Percentiles rank a stretch among this genome's conserved stretches.
These are phyloP conservation scores for Cytospora chrysosperma DNA, from an alignment of 2,329 filamentous ascomycete genomes.

Conservation along the genomic window DNA sequence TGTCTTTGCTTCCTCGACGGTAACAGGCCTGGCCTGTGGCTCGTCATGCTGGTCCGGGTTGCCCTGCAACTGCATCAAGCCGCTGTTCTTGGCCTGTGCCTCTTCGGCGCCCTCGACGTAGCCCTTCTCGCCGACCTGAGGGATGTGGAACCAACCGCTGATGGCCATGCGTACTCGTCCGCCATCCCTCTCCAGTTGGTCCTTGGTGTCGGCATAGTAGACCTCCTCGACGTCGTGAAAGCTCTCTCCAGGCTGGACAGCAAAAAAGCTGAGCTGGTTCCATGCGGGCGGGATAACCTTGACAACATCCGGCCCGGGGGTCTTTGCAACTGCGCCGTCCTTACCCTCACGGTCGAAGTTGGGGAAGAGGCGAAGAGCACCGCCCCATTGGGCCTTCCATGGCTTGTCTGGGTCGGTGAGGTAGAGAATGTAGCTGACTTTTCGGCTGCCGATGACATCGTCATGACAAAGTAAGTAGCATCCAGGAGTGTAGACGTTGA, in stretches of 20 bases:
- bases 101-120: slow-evolving; percentile 87
- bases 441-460: slow-evolving; percentile 95
- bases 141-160: slow-evolving; percentile 98
- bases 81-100: slow-evolving; percentile 83
- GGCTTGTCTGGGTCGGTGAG: slow-evolving; percentile 86
- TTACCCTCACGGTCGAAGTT: slow-evolving; percentile 62
- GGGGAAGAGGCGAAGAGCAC: slow-evolving; percentile 85
- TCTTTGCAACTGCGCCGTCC: slow-evolving; percentile 72
- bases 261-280: slow-evolving; percentile 98
- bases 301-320: slow-evolving; percentile 74
- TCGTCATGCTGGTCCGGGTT: slow-evolving; percentile 87
- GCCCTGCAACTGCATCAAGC: slow-evolving; percentile 87
- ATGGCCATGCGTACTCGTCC: slow-evolving; percentile 93
- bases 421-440: slow-evolving; percentile 96
- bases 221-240: slow-evolving; percentile 99
- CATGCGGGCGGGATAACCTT: slow-evolving; percentile 90
- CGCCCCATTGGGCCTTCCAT: slow-evolving; percentile 92
- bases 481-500: slow-evolving; percentile 96
- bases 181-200: slow-evolving; percentile 65
- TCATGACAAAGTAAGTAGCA: slow-evolving; percentile 96
- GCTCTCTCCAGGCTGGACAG: slow-evolving; percentile 95
- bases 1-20: slow-evolving; percentile 39
- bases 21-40: slow-evolving; percentile 63
- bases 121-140: slow-evolving; percentile 89
- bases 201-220: slow-evolving; percentile 65